phyloP scores from a whole-genome alignment of 352 stramenopile species.

The Discostella stelligera region DNA sequence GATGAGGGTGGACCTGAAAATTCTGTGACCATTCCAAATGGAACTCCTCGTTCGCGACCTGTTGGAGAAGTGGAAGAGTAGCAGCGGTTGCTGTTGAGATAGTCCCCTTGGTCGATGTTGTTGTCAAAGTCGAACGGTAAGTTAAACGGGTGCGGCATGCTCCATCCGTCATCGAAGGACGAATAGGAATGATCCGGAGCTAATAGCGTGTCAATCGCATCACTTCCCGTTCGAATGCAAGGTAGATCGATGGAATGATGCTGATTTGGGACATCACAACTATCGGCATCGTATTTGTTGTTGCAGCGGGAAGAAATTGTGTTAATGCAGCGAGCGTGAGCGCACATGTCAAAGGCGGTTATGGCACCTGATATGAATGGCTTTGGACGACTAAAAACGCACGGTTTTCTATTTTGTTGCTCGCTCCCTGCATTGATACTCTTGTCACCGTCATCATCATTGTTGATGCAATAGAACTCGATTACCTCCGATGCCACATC shows the following conservation, averaged over 20 bases:
- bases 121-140: background rate
- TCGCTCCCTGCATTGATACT: background rate
- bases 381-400: conserved; percentile 9
- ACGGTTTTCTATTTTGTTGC: background rate
- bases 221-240: conserved; percentile 43
- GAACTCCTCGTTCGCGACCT: conserved; percentile 23
- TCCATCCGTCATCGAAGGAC: conserved; percentile 27
- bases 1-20: conserved; percentile 44
- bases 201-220: conserved; percentile 40
- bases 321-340: conserved; percentile 10
- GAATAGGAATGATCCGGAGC: conserved; percentile 21
- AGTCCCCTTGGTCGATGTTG: background rate
- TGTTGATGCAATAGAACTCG: conserved; percentile 13
- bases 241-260: conserved; percentile 3
- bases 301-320: background rate
- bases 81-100: background rate
- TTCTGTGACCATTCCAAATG: conserved; percentile 57
- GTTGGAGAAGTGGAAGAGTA: background rate
- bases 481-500: conserved; percentile 14
- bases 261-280: background rate
- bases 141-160: conserved; percentile 22
- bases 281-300: background rate
- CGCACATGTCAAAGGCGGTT: conserved; percentile 46
- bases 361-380: conserved; percentile 35
- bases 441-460: conserved; percentile 8